Conservation (phyloP, 2,329 filamentous ascomycete species). For the Rachicladosporium sp. region DNA sequence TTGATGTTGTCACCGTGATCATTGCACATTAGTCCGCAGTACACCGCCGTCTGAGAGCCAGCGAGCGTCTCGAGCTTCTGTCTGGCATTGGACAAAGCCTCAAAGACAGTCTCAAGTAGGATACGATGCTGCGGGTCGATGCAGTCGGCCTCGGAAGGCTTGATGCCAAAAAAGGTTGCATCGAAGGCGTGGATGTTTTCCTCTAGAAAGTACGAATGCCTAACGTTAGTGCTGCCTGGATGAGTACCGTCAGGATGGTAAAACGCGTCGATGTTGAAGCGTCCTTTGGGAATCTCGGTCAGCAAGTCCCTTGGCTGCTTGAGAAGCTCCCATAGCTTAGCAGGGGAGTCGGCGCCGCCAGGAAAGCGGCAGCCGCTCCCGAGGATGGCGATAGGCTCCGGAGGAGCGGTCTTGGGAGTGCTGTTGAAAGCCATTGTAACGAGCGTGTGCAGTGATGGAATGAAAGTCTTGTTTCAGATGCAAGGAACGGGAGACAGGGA, state of each 20-base stretch:
- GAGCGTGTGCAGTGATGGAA: too few species aligned
- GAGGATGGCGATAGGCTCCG: constrained; percentile 3
- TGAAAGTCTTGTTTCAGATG: too few species aligned
- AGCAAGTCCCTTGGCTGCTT: constrained; percentile 8
- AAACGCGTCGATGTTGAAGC: constrained; percentile 13
- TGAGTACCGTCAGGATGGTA: constrained; percentile 11
- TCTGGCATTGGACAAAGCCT: constrained; percentile 10
- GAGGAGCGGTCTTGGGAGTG: too few species aligned
- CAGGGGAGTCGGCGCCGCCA: constrained; percentile 9
- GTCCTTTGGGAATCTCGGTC: constrained; percentile 10
- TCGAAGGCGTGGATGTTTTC: constrained; percentile 15
- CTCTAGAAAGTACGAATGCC: constrained; percentile 11
- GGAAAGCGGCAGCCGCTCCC: constrained; percentile 4
- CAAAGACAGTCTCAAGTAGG: constrained; percentile 16
- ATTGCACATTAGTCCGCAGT: constrained; percentile 13
- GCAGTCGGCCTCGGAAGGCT: constrained; percentile 11
- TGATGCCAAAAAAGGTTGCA: constrained; percentile 14
- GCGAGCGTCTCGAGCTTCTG: constrained; percentile 3
- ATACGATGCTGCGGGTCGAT: constrained; percentile 20
- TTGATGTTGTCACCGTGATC: constrained; percentile 13
- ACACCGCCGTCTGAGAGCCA: constrained; percentile 11
- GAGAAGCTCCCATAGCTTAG: constrained; percentile 14
- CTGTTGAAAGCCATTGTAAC: too few species aligned
- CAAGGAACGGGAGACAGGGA: too few species aligned
- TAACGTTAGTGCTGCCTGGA: not conserved